Conservation (phyloP, 2,329 filamentous ascomycete species). For the Talaromyces pinophilus region DNA sequence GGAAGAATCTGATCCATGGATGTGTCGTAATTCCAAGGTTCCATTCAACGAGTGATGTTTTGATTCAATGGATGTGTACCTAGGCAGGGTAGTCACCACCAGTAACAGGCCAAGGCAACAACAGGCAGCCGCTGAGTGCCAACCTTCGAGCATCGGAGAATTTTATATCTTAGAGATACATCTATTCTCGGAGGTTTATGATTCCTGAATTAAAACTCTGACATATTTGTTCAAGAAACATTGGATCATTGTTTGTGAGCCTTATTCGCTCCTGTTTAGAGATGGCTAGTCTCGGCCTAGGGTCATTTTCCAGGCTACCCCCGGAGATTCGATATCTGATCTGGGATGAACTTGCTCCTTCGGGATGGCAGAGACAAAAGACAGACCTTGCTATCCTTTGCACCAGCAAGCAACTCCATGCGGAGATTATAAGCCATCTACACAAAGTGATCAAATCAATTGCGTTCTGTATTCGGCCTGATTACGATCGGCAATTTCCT, state of each 20-base stretch:
- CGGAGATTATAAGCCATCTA: not conserved
- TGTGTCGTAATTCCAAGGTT: too few relatives aligned
- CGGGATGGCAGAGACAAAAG: not conserved
- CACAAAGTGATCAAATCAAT: not conserved
- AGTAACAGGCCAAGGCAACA: too few relatives aligned
- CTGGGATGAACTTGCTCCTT: constrained; percentile 1
- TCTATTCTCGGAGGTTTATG: not conserved
- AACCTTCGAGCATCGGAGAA: not conserved
- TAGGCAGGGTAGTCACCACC: too few relatives aligned
- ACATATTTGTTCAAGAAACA: not conserved
- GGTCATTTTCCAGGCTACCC: not conserved
- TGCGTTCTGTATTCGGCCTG: not conserved
- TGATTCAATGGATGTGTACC: too few relatives aligned
- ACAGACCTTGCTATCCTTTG: constrained; percentile 9
- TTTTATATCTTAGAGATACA: not conserved
- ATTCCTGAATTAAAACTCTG: too few relatives aligned
- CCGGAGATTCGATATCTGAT: constrained; percentile 2
- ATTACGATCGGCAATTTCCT: not conserved
- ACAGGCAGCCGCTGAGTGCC: too few relatives aligned
- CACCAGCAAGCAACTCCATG: constrained; percentile 2
- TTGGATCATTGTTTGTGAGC: not conserved
- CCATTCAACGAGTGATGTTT: too few relatives aligned
- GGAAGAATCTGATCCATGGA: too few relatives aligned
- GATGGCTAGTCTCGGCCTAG: not conserved
- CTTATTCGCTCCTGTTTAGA: not conserved